Percentiles rank a stretch among this genome's conserved stretches.
Conservation (phyloP, 345 rosid species). For the Limnanthes douglasii region DNA sequence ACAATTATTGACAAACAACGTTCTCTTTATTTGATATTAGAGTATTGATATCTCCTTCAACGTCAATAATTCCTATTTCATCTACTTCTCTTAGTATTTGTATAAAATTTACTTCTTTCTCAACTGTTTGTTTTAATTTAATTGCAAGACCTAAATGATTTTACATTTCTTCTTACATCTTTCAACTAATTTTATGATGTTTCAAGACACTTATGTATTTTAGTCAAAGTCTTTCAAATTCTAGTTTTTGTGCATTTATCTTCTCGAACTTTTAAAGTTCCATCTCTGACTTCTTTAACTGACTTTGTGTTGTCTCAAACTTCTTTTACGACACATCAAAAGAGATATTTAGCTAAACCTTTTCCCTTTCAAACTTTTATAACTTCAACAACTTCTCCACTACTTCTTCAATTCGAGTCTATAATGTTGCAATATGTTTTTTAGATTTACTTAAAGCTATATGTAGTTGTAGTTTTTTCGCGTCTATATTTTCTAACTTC, state of each 20-base stretch:
- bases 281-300: constrained; percentile 8
- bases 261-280: constrained; percentile 18
- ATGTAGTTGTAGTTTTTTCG: constrained; percentile 3
- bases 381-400: background rate
- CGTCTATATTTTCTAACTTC: constrained; percentile 32
- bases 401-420: background rate
- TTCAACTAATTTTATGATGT: constrained; percentile 17
- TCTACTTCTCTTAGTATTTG: constrained; percentile 20
- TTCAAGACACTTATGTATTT: constrained; percentile 25
- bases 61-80: constrained; percentile 37
- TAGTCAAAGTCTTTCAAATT: constrained; percentile 24
- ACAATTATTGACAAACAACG: constrained; percentile 9
- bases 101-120: constrained; percentile 27
- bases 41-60: constrained; percentile 30
- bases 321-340: constrained; percentile 12
- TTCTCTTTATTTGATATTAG: constrained; percentile 24
- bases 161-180: constrained; percentile 22
- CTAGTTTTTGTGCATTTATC: constrained; percentile 25
- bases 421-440: background rate
- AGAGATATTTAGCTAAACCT: constrained; percentile 17
- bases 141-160: constrained; percentile 24
- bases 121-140: constrained; percentile 30
- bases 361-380: constrained; percentile 16
- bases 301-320: constrained; percentile 10
- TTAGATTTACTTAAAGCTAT: background rate